A percentile compares a stretch with the other conserved stretches of the same genome.
Conservation (phyloP, 139 green algal genomes). For the Gonium pectorale region DNA sequence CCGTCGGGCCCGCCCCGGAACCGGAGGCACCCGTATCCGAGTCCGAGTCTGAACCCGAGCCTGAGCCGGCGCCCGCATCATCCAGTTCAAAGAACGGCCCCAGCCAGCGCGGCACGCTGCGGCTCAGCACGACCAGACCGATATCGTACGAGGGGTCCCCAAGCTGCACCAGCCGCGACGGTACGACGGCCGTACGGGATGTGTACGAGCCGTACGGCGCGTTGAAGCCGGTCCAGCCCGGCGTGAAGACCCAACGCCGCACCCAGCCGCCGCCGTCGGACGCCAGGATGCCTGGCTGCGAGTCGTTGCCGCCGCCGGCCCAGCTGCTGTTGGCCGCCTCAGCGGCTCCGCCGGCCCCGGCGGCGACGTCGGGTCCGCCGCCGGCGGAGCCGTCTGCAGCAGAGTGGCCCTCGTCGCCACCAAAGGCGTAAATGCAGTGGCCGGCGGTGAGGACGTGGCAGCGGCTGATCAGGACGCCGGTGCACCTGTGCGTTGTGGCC, state of each 20-base stretch:
- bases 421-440: constrained; percentile 40
- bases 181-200: background rate
- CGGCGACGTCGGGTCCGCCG: too few species aligned
- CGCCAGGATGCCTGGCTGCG: too few species aligned
- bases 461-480: constrained; percentile 23
- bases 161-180: background rate
- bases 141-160: constrained; percentile 34
- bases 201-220: background rate
- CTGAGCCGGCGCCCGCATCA: too few species aligned
- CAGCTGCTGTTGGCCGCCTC: too few species aligned
- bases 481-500: constrained; percentile 9
- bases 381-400: too few species aligned
- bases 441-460: constrained; percentile 40
- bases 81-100: constrained; percentile 23
- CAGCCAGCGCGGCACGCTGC: background rate
- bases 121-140: background rate
- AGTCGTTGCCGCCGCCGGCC: too few species aligned
- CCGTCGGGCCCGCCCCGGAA: too few species aligned
- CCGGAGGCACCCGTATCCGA: too few species aligned
- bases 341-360: too few species aligned
- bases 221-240: background rate
- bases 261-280: background rate
- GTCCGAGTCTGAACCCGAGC: too few species aligned
- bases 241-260: background rate
- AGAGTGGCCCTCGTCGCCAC: too few species aligned